A percentile compares a stretch with the other conserved stretches of the same genome.
phyloP scores from a whole-genome alignment of 805 yeast genomes.

The Phaffomyces thermotolerans region DNA sequence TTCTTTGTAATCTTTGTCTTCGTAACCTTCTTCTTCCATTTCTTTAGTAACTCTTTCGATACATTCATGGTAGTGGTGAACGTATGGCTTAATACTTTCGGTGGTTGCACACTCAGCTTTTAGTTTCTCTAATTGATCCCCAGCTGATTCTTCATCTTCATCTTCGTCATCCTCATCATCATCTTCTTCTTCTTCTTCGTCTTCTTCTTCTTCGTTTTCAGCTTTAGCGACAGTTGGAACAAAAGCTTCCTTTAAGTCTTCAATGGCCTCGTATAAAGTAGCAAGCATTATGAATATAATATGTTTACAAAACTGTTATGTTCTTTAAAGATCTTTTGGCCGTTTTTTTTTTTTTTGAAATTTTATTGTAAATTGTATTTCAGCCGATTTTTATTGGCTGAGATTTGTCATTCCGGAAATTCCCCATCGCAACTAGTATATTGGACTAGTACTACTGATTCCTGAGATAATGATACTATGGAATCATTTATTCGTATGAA shows the following conservation, averaged over 20 bases:
- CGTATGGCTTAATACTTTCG: conserved; percentile 59
- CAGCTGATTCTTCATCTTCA: conserved; percentile 53
- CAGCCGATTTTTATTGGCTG: conserved; percentile 17
- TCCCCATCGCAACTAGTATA: not conserved
- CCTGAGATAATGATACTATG: too few relatives aligned
- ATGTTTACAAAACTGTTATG: not conserved
- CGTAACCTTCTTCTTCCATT: conserved; percentile 80
- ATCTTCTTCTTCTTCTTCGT: conserved; percentile 29
- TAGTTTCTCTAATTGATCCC: conserved; percentile 58
- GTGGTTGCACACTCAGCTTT: conserved; percentile 65
- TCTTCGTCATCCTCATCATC: conserved; percentile 57
- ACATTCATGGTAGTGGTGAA: conserved; percentile 92
- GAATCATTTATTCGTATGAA: too few relatives aligned
- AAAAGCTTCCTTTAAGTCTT: conserved; percentile 72
- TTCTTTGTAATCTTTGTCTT: conserved; percentile 74
- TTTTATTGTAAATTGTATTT: conserved; percentile 13
- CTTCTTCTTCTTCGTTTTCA: conserved; percentile 37
- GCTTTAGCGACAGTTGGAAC: conserved; percentile 80
- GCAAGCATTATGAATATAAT: conserved; percentile 25
- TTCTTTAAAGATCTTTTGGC: not conserved
- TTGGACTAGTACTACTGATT: too few relatives aligned
- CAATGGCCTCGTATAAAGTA: conserved; percentile 32
- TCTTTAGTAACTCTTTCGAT: conserved; percentile 89
- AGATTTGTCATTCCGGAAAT: not conserved
- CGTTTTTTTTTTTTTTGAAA: conserved; percentile 2